These are phyloP conservation scores for Bruguiera gymnorhiza DNA, from an alignment of 345 rosid species.

Conservation along the genomic window DNA sequence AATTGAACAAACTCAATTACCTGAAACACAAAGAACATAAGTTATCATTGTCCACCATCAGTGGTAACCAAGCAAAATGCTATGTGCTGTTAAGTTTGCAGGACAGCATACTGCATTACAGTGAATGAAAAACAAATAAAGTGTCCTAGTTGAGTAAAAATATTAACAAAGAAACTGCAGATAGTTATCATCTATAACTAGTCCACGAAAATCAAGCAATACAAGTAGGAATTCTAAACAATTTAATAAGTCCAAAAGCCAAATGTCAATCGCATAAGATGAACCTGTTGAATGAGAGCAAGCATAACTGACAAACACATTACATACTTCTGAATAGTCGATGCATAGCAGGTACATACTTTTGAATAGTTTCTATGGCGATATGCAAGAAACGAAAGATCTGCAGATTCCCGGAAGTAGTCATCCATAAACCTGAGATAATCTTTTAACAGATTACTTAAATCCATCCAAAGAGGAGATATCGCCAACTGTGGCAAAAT, in stretches of 20 bases:
- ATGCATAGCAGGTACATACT: conserved; percentile 25
- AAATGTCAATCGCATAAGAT: neutral
- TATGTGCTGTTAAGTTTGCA: too few species aligned
- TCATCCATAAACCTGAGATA: conserved; percentile 98
- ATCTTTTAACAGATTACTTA: conserved; percentile 68
- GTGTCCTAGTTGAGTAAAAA: neutral
- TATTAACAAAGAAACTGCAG: neutral
- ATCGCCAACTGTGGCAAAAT: conserved; percentile 77
- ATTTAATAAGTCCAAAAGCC: neutral
- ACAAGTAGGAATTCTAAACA: neutral
- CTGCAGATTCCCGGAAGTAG: conserved; percentile 93
- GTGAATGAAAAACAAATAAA: neutral
- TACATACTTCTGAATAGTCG: conserved; percentile 82
- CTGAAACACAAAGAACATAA: conserved; percentile 40
- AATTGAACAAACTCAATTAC: conserved; percentile 95
- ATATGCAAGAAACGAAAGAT: conserved; percentile 94
- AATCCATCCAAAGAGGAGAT: conserved; percentile 81
- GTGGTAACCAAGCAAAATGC: too few species aligned
- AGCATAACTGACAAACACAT: conserved; percentile 1
- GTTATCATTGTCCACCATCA: conserved; percentile 9
- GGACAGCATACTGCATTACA: too few species aligned
- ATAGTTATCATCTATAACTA: neutral
- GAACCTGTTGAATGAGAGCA: neutral
- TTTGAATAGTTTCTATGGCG: conserved; percentile 97
- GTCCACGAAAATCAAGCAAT: neutral